Evolutionary conservation across 2,329 filamentous ascomycete genomes (phyloP), one percentile per base, ranked within the genome.

Genomic region (Neoarthrinium moseri): DNA sequence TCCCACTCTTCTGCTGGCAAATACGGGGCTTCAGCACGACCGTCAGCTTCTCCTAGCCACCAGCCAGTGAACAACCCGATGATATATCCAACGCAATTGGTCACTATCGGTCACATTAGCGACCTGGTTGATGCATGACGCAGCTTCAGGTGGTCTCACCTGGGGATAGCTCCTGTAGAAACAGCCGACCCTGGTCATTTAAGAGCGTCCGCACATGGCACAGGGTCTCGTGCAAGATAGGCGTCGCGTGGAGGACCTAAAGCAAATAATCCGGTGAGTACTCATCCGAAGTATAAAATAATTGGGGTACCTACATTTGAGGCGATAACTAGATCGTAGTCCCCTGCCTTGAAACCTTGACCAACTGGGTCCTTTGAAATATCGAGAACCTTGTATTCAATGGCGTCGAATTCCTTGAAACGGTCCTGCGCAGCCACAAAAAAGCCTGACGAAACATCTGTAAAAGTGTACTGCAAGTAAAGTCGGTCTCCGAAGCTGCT

Each of bases 201-300:
- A 56, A 33, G 10, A 56, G 39, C 10, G 24, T 41, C 6, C 43
- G n/a, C 49, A 33, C 24, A 52, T 52, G n/a, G 26, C 8, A n/a
- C 18, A 56, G 24, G 2, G 54, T 56, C 5, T 46, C 17, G 4
- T 41, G 23, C 6, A 56, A 18, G 10, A 22, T 40, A 10, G 39
- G 26, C 7, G 54, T 56, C 3, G 54, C 53, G 41, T 56, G 54
- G 13, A 56, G 27, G 27, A 56, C 40, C 40, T 43, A n/a, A n/a
- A n/a, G n/a, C n/a, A 42, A 11, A 30, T 29, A 6, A 20, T 8
- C 12, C 6, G 38, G 23, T 20, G 5, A 23, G 6, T 17, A 35
- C 11, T 11, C 11, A 8, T 35, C 32, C n/a, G n/a, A n/a, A n/a
- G n/a, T n/a, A n/a, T n/a, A n/a, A n/a, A n/a, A n/a, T n/a, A n/a